Evolutionary conservation across 441 rosid species (phyloP).

Genomic region (Erysimum cheiri): DNA sequence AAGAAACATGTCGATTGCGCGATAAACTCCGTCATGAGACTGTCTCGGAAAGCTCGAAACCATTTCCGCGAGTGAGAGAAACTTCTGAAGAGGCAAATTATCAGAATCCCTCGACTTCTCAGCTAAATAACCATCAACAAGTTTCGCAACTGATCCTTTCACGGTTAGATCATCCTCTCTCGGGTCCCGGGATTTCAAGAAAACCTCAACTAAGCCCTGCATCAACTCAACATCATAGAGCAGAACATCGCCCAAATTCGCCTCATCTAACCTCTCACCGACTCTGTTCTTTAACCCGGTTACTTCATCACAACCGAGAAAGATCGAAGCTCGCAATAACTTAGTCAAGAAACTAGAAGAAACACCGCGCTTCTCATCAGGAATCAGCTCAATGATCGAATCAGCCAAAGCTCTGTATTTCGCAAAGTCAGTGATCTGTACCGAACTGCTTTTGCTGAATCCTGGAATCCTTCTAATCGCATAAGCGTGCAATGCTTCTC

Average conservation of each 20-base stretch:
- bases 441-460: constrained; percentile 59
- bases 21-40: constrained; percentile 83
- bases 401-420: constrained; percentile 70
- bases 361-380: constrained; percentile 67
- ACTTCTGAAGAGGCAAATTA: constrained; percentile 59
- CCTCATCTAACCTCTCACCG: constrained; percentile 68
- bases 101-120: constrained; percentile 79
- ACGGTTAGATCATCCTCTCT: constrained; percentile 48
- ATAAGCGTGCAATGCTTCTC: constrained; percentile 79
- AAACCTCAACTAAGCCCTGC: constrained; percentile 69
- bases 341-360: constrained; percentile 75
- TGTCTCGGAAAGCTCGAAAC: constrained; percentile 71
- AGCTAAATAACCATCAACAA: constrained; percentile 81
- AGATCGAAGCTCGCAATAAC: constrained; percentile 65
- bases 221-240: constrained; percentile 70
- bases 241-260: constrained; percentile 66
- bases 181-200: constrained; percentile 45
- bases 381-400: constrained; percentile 70
- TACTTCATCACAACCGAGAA: constrained; percentile 72
- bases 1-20: constrained; percentile 85
- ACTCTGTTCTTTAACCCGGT: constrained; percentile 64
- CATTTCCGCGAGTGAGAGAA: constrained; percentile 61
- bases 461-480: constrained; percentile 79
- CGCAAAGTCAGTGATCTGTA: constrained; percentile 57
- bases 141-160: constrained; percentile 60